These are phyloP conservation scores for Madurella fahalii DNA, from an alignment of 2,329 filamentous ascomycete species.

Conservation along the genomic window DNA sequence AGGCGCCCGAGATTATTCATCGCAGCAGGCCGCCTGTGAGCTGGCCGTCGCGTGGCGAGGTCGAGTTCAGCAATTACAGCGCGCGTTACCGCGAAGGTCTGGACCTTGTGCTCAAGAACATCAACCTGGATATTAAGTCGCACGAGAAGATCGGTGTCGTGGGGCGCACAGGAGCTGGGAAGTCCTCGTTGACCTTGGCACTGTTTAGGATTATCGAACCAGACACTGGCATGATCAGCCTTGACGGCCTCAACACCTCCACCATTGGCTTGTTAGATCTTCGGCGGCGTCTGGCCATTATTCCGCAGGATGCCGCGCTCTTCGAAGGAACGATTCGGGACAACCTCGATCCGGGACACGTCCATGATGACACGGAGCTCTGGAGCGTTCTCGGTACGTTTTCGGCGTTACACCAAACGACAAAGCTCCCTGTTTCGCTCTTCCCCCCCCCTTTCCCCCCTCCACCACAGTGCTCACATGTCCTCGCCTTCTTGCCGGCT, in stretches of 20 bases:
- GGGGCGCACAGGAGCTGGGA: constrained; percentile 91
- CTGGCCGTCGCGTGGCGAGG: constrained; percentile 86
- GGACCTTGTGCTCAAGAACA: constrained; percentile 87
- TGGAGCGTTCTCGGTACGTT: constrained; percentile 88
- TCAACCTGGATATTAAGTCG: constrained; percentile 87
- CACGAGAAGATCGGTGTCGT: constrained; percentile 98
- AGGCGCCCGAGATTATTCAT: constrained; percentile 90
- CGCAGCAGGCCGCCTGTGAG: constrained; percentile 80
- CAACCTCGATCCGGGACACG: constrained; percentile 90
- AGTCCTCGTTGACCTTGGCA: constrained; percentile 87
- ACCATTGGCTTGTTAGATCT: constrained; percentile 87
- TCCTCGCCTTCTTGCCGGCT: constrained; percentile 14
- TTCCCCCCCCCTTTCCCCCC: not conserved
- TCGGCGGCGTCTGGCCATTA: constrained; percentile 85
- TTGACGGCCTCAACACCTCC: constrained; percentile 85
- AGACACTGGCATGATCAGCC: constrained; percentile 74
- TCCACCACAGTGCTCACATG: constrained; percentile 19
- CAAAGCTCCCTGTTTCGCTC: not conserved
- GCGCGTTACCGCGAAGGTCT: constrained; percentile 86
- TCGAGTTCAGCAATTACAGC: constrained; percentile 91
- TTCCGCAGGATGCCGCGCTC: constrained; percentile 93
- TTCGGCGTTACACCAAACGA: constrained; percentile 9
- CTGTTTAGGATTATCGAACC: constrained; percentile 96
- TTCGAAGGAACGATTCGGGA: constrained; percentile 74
- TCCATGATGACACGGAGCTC: constrained; percentile 93